Conservation (phyloP, 257 asterid species). For the Capsicum baccatum region DNA sequence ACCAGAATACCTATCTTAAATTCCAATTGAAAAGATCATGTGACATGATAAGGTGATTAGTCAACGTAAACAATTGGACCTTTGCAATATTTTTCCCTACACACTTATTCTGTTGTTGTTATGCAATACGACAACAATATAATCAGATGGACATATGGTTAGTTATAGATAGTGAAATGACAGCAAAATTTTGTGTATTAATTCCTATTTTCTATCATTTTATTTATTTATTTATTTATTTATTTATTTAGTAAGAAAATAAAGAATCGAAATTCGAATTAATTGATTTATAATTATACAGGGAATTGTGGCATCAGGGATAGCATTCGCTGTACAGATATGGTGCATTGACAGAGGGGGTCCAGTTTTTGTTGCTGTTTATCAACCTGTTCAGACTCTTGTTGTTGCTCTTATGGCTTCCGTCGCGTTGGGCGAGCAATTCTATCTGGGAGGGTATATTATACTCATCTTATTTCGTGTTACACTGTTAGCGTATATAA, state of each 20-base stretch:
- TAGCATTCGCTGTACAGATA: constrained; percentile 98
- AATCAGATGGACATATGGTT: constrained; percentile 32
- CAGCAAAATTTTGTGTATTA: not conserved
- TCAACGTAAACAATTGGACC: not conserved
- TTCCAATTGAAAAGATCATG: not conserved
- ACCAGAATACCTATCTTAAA: not conserved
- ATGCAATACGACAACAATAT: constrained; percentile 17
- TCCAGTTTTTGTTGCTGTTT: constrained; percentile 97
- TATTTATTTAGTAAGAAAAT: not conserved
- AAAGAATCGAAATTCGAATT: constrained; percentile 23
- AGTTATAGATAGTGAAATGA: constrained; percentile 40
- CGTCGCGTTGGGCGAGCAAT: constrained; percentile 74
- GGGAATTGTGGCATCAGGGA: constrained; percentile 99
- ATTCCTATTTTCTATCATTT: not conserved
- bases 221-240: not conserved
- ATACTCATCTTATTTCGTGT: no score
- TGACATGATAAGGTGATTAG: constrained; percentile 1
- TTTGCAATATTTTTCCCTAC: not conserved
- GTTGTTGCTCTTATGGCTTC: constrained; percentile 94
- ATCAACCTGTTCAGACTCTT: constrained; percentile 98
- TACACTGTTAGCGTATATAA: not conserved
- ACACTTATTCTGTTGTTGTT: not conserved
- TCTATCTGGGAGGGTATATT: constrained; percentile 90
- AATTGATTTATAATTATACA: constrained; percentile 37
- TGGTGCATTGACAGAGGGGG: constrained; percentile 99